Evolutionary conservation across 1,139 yeast genomes (phyloP), one percentile per base, ranked within the genome.

Genomic region (Hansenula sp.): DNA sequence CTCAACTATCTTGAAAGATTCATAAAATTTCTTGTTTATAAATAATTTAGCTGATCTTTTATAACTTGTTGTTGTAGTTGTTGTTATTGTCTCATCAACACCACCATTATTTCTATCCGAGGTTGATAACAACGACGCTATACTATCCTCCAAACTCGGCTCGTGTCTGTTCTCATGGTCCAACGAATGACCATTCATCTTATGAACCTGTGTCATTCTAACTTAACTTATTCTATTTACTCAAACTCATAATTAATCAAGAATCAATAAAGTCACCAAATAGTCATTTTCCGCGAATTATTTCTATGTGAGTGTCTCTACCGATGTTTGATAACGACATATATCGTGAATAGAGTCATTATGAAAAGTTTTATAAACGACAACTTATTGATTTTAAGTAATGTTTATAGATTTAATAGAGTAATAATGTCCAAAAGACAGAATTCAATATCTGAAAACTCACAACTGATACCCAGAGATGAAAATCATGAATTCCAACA

Each of bases 41-140:
- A 54, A 54, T 13, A 46, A 21, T 25, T 47, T 53, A 3, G 56
- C 55, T 17, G 52, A 42, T 32, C 48, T 52, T 13, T 49, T 46
- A 34, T 50, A 53, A 12, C 16, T n/a, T 5, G 35, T 25, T 13
- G 19, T 33, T 24, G 19, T 25, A 12, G 24, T 33, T 24, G 25
- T 18, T 17, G 34, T 13, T n/a, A 7, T 25, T n/a, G n/a, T n/a
- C n/a, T n/a, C n/a, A 8, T 24, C 26, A 21, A 25, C 35, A 22
- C 16, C 7, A 6, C 10, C 8, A 11, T 19, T 8, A 14, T 24
- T 16, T n/a, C 21, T 4, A 4, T n/a, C 2, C 12, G 28, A 33
- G 9, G 16, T n/a, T 5, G 35, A 33, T 17, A 33, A 33, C 18
- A 33, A 18, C 14, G 35, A 33, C 4, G 29, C 3, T 13, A 33